Conservation (phyloP, 2,329 filamentous ascomycete species). For the Fusarium torreyae region DNA sequence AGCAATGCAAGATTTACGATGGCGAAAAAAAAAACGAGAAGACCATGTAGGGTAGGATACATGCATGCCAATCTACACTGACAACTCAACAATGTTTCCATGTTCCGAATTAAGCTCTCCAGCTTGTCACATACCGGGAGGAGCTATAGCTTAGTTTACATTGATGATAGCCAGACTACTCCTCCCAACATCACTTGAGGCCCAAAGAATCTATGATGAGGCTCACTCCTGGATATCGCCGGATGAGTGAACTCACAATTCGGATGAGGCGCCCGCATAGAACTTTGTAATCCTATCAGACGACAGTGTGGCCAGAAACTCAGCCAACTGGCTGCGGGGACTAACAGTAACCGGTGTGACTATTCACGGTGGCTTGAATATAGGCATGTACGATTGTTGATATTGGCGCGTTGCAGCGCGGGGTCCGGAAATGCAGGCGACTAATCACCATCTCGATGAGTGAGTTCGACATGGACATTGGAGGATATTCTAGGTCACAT, state of each 20-base stretch:
- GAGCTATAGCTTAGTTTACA: neutral
- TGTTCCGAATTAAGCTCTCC: neutral
- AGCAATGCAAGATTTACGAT: neutral
- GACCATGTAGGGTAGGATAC: neutral
- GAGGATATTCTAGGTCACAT: neutral
- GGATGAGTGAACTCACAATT: neutral
- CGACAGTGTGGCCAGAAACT: slow-evolving; percentile 7
- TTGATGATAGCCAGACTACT: neutral
- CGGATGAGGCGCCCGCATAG: neutral
- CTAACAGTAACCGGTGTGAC: neutral
- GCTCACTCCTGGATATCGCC: neutral
- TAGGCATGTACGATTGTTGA: neutral
- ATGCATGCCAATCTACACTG: neutral
- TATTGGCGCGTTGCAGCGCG: neutral
- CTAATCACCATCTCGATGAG: neutral
- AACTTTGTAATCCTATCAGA: slow-evolving; percentile 33
- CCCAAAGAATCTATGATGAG: slow-evolving; percentile 7
- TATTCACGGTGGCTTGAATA: neutral
- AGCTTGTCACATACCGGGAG: neutral
- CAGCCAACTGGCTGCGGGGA: neutral
- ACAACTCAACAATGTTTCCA: neutral
- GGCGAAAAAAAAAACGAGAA: neutral
- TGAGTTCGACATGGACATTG: neutral
- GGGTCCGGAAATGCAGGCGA: neutral
- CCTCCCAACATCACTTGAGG: neutral